Evolutionary conservation across 2,329 filamentous ascomycete species (phyloP).

Genomic region (Aspergillus chevalieri): DNA sequence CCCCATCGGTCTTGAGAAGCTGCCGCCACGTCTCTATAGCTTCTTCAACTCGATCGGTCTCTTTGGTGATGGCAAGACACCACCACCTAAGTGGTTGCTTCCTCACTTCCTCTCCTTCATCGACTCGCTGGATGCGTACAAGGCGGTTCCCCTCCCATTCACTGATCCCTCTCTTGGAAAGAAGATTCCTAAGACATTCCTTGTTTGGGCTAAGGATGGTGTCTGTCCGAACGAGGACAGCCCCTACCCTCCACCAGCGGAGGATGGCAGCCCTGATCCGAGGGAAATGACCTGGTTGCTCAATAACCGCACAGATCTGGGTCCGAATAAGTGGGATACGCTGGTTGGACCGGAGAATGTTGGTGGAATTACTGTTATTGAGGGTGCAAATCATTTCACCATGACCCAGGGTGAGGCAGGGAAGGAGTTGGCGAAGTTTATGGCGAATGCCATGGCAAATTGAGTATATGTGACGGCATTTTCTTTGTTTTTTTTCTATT

Average conservation of each 20-base stretch:
- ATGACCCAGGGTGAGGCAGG: conserved; percentile 26
- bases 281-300: conserved; percentile 45
- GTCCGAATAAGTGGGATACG: conserved; percentile 42
- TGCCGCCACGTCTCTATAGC: conserved; percentile 50
- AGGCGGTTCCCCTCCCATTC: conserved; percentile 24
- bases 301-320: conserved; percentile 42
- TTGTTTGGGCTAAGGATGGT: conserved; percentile 45
- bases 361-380: conserved; percentile 22
- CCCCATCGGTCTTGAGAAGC: conserved; percentile 61
- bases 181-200: conserved; percentile 35
- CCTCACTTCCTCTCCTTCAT: conserved; percentile 49
- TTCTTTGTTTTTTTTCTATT: conserved; percentile 4
- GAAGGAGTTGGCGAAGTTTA: conserved; percentile 24
- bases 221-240: conserved; percentile 38
- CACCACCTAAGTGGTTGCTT: conserved; percentile 44
- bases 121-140: conserved; percentile 43
- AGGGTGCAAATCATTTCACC: conserved; percentile 29
- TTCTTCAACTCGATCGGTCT: conserved; percentile 45
- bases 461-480: conserved; percentile 9
- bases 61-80: conserved; percentile 40
- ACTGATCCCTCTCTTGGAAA: conserved; percentile 19
- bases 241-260: conserved; percentile 32
- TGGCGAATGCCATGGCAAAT: conserved; percentile 18
- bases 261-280: conserved; percentile 34
- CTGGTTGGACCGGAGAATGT: conserved; percentile 34